Base-by-base conservation (phyloP, 2,329 filamentous ascomycete genomes). In the Talaromyces albobiverticillius region DNA sequence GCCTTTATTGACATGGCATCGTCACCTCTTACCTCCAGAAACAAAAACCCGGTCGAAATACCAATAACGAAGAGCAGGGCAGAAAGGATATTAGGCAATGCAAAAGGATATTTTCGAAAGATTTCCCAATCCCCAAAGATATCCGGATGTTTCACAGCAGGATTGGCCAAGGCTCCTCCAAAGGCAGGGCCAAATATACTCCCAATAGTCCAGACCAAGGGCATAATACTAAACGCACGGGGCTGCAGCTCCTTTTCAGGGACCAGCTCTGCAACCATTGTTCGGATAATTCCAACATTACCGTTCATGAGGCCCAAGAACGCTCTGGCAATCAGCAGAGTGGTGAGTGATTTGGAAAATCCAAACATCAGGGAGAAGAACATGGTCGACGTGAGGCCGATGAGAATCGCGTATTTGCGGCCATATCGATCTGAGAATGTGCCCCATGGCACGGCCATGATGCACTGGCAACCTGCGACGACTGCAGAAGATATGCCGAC, bases 181-280 rank as follows among this genome's bases (percentile, higher is more conserved):
- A 97, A 88, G 3, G 85, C 86, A 1, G 93, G 93, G 0, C 93
- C 93, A 61, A 96, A 88, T 34, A 96, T 90, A 32, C 85, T 88
- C 0, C 93, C 93, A 50, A 96, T 76, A 10, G 86, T 91, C 88
- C 90, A 97, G 1, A 88, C 89, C 14, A 97, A 74, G 3, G 93
- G 93, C 92, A 97, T 96, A 43, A 97, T 79, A 59, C 87, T 91
- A 70, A 97, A 97, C 0, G 94, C 94, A 50, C 85, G 79, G 0
- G 93, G 92, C 66, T 96, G 93, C 6, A 96, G 78, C 65, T 91
- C 88, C 68, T 82, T 90, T 69, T 94, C 85, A 0, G 90, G 89
- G 1, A 96, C 91, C 80, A 96, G 85, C 70, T 96, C 93, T 0
- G 93, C 93, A 2, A 96, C 91, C 76, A 94, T 90, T 2, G 85